Conservation (phyloP, 352 stramenopile species). For the Phytophthora crassamura region DNA sequence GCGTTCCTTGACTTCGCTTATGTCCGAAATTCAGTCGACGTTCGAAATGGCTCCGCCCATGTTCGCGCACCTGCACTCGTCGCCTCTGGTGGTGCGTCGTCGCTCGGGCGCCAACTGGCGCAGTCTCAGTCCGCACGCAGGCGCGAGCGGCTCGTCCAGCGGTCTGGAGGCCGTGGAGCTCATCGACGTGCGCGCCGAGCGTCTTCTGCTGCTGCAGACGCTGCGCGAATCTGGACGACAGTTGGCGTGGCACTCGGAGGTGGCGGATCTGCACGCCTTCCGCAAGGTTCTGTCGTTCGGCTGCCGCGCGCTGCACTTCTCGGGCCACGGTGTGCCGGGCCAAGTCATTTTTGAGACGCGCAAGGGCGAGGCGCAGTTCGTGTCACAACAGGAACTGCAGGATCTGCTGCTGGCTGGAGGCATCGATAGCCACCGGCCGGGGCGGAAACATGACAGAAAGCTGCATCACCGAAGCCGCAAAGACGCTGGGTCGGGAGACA, state of each 20-base stretch:
- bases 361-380: conserved; percentile 84
- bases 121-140: conserved; percentile 50
- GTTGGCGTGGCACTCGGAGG: conserved; percentile 80
- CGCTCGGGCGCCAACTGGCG: conserved; percentile 65
- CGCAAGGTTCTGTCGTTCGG: conserved; percentile 82
- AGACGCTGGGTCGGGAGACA: conserved; percentile 9
- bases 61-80: conserved; percentile 88
- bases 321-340: conserved; percentile 73
- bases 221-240: conserved; percentile 68
- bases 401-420: conserved; percentile 76
- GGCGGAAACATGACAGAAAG: conserved; percentile 15
- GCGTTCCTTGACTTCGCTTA: not conserved
- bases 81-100: conserved; percentile 77
- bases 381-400: conserved; percentile 81
- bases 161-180: conserved; percentile 85
- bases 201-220: conserved; percentile 75
- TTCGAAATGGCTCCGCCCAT: conserved; percentile 41
- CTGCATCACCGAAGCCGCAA: conserved; percentile 7
- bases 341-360: conserved; percentile 87
- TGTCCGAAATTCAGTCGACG: not conserved
- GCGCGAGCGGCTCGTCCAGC: conserved; percentile 15
- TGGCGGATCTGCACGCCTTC: conserved; percentile 83
- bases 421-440: conserved; percentile 35
- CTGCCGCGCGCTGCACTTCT: conserved; percentile 82
- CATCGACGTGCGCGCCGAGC: conserved; percentile 84